These are phyloP conservation scores for Morella rubra DNA, from an alignment of 306 rosid genomes.

Conservation along the genomic window DNA sequence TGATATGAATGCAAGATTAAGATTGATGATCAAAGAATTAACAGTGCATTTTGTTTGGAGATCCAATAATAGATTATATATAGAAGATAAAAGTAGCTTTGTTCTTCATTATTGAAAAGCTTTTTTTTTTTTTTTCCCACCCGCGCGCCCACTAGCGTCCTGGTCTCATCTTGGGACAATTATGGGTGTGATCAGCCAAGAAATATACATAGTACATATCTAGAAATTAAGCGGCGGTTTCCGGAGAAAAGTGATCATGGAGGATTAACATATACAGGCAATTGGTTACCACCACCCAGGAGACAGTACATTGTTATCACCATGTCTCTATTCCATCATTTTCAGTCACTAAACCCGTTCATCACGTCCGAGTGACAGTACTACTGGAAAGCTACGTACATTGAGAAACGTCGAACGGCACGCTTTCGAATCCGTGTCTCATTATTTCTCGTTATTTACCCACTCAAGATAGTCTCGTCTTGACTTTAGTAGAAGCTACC, in stretches of 20 bases:
- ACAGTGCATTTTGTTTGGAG: too few species aligned
- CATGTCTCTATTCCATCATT: conserved; percentile 7
- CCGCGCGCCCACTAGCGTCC: too few species aligned
- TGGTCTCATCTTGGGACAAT: not conserved
- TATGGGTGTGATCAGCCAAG: not conserved
- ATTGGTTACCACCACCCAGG: conserved; percentile 30
- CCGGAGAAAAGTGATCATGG: conserved; percentile 29
- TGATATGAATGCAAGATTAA: too few species aligned
- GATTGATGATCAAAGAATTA: too few species aligned
- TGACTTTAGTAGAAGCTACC: not conserved
- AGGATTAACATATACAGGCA: conserved; percentile 16
- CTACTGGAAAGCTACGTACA: too few species aligned
- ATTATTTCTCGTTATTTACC: not conserved
- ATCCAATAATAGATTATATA: too few species aligned
- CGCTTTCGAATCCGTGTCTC: not conserved
- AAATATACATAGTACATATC: not conserved
- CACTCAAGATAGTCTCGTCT: not conserved
- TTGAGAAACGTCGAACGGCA: too few species aligned
- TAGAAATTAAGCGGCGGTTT: not conserved
- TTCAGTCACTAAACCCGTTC: conserved; percentile 28
- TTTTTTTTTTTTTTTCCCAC: not conserved
- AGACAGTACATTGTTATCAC: conserved; percentile 25
- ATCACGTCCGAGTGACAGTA: conserved; percentile 18
- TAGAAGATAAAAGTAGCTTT: too few species aligned
- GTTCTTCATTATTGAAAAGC: not conserved